These are phyloP conservation scores for Cyberlindnera mississippiensis DNA, from an alignment of 805 yeast species.

Conservation along the genomic window DNA sequence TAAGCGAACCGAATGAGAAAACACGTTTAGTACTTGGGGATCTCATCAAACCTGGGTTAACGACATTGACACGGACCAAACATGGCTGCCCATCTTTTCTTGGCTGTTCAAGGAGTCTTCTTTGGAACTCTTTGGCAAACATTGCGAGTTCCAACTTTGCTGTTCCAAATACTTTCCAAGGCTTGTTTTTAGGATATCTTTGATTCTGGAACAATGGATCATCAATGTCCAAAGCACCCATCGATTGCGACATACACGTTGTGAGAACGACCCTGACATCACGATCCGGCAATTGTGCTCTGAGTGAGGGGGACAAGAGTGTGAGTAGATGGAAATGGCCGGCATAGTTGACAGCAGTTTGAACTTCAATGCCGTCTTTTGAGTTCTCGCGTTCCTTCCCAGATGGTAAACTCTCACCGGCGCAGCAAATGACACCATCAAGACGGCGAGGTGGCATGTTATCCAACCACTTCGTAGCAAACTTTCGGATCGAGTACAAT, in stretches of 20 bases:
- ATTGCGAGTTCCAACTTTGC: slow-evolving; percentile 74
- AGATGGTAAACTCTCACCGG: slow-evolving; percentile 76
- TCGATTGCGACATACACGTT: slow-evolving; percentile 71
- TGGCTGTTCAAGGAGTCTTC: slow-evolving; percentile 51
- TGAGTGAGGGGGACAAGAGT: slow-evolving; percentile 75
- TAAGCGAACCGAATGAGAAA: slow-evolving; percentile 68
- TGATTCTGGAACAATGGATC: slow-evolving; percentile 62
- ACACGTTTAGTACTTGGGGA: slow-evolving; percentile 81
- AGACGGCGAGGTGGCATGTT: slow-evolving; percentile 85
- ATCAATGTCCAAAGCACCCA: slow-evolving; percentile 59
- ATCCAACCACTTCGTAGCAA: slow-evolving; percentile 94
- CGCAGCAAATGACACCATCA: slow-evolving; percentile 87
- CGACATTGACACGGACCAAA: slow-evolving; percentile 66
- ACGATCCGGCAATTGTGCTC: slow-evolving; percentile 90
- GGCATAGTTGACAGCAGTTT: slow-evolving; percentile 77
- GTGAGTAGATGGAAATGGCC: slow-evolving; percentile 80
- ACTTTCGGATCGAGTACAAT: slow-evolving; percentile 71
- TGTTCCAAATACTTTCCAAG: slow-evolving; percentile 78
- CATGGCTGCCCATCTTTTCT: slow-evolving; percentile 69
- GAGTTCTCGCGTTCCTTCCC: slow-evolving; percentile 62
- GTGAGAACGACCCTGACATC: slow-evolving; percentile 83
- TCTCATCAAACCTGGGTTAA: slow-evolving; percentile 91
- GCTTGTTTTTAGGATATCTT: slow-evolving; percentile 54
- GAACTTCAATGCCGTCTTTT: slow-evolving; percentile 81
- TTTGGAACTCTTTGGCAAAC: slow-evolving; percentile 77